phyloP scores from a whole-genome alignment of 2,329 filamentous ascomycete genomes.

The Volutella citrinella region DNA sequence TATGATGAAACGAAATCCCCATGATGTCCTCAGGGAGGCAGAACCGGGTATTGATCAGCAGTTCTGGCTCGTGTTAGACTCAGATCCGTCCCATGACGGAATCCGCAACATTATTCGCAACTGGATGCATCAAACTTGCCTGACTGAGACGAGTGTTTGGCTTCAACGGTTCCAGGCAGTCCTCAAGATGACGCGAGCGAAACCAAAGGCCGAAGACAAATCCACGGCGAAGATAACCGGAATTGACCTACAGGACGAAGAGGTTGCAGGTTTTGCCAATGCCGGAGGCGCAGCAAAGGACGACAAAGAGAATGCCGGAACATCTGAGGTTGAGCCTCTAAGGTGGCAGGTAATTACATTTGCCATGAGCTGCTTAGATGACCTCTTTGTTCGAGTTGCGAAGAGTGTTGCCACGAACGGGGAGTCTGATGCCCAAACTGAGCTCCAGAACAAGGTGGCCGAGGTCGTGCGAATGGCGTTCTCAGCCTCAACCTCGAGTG shows the following conservation, averaged over 20 bases:
- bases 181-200: conserved; percentile 79
- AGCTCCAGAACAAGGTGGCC: conserved; percentile 78
- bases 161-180: conserved; percentile 84
- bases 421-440: conserved; percentile 72
- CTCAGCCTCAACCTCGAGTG: conserved; percentile 90
- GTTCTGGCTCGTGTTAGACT: conserved; percentile 86
- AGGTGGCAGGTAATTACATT: conserved; percentile 96
- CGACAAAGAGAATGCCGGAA: conserved; percentile 46
- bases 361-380: conserved; percentile 82
- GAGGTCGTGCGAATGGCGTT: conserved; percentile 97
- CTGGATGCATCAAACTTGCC: conserved; percentile 88
- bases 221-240: conserved; percentile 45
- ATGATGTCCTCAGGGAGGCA: conserved; percentile 75
- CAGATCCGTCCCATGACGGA: conserved; percentile 69
- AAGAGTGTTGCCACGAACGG: conserved; percentile 78
- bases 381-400: conserved; percentile 74
- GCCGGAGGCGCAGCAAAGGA: conserved; percentile 61
- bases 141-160: conserved; percentile 80
- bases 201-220: conserved; percentile 52
- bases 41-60: conserved; percentile 81
- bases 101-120: conserved; percentile 86
- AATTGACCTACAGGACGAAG: conserved; percentile 85
- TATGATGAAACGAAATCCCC: conserved; percentile 88
- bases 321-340: conserved; percentile 76
- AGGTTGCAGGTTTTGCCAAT: conserved; percentile 92